Evolutionary conservation across 2,329 filamentous ascomycete genomes (phyloP).

Genomic region (Trichophyton schoenleinii): DNA sequence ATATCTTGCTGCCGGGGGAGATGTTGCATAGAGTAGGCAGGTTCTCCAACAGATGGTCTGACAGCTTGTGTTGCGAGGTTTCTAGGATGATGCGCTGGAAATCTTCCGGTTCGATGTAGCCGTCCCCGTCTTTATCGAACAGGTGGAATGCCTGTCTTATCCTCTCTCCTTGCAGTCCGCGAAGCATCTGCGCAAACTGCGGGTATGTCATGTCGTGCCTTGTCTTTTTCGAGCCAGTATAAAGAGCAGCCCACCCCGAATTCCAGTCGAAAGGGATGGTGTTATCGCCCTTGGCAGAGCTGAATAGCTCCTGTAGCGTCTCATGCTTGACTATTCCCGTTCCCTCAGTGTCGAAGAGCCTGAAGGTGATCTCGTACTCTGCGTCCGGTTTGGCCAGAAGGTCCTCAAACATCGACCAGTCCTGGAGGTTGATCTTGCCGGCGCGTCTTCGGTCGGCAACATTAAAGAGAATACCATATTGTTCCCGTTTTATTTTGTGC

Average conservation of each 20-base stretch:
- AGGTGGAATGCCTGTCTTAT: constrained; percentile 89
- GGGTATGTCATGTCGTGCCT: constrained; percentile 87
- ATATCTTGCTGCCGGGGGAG: constrained; percentile 79
- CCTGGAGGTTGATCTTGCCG: constrained; percentile 63
- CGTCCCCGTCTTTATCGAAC: constrained; percentile 83
- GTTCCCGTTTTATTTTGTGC: constrained; percentile 96
- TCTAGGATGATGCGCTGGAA: constrained; percentile 95
- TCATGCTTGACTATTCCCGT: constrained; percentile 81
- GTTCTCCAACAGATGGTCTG: constrained; percentile 85
- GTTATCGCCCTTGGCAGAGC: constrained; percentile 72
- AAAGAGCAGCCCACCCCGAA: constrained; percentile 89
- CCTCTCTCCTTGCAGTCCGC: constrained; percentile 87
- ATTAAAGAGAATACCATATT: constrained; percentile 85
- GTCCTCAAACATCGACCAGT: constrained; percentile 92
- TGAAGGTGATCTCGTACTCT: constrained; percentile 97
- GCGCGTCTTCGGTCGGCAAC: constrained; percentile 69
- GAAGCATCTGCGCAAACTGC: constrained; percentile 96
- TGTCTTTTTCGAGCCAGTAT: constrained; percentile 77
- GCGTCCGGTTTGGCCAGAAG: constrained; percentile 87
- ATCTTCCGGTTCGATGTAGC: constrained; percentile 88
- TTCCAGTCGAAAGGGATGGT: constrained; percentile 94
- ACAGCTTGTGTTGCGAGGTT: constrained; percentile 90
- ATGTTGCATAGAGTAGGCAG: constrained; percentile 92
- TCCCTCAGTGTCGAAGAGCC: constrained; percentile 79
- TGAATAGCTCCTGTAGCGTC: constrained; percentile 72